Base-by-base conservation (phyloP, 1,284 basidiomycete genomes). In the Jaminaea rosea region DNA sequence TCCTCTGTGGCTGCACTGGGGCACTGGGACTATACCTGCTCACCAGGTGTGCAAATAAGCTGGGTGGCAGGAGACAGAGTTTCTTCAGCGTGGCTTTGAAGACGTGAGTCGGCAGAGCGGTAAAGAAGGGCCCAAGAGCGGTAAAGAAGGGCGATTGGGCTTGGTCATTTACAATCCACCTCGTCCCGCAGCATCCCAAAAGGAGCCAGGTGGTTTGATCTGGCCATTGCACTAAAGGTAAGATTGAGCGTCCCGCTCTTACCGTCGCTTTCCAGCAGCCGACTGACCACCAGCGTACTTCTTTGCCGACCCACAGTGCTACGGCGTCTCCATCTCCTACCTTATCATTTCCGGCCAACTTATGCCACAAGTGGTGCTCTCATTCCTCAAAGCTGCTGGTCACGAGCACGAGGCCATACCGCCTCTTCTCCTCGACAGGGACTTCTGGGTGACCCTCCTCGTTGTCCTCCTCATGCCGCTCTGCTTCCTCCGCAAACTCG, bases 11-110 rank as follows among this genome's bases (percentile, higher is more conserved):
- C 4, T 75, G 75, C 7, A 83, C 87, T 9, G 85, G 85, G 2
- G 83, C 81, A 0, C 89, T 94, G 62, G 94, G 93, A 6, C 78
- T 99, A 2, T 91, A 94, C 73, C 80, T 97, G 13, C 81, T 98
- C 26, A 85, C 87, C 8, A 77, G 87, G 10, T 92, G 88, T 69
- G 94, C 93, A 1, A 81, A 82, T n/a, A 79, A 83, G n/a, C 81
- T 88, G 0, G 76, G 76, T 2, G 70, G 69, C 8, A 52, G 62
- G 11, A 60, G 60, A 48, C 55, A 52, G 31, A 58, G 55, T 44
- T 62, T 71, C 49, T 61, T 65, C 44, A 64, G 63, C 23, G 56
- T 73, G 17, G 63, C 68, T 2, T 55, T 50, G 15, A 52, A 58
- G 39, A 58, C 62, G n/a, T n/a, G n/a, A n/a, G n/a, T n/a, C n/a